These are phyloP conservation scores for Taphrina populina DNA, from an alignment of 1,139 yeast species.

Conservation along the genomic window DNA sequence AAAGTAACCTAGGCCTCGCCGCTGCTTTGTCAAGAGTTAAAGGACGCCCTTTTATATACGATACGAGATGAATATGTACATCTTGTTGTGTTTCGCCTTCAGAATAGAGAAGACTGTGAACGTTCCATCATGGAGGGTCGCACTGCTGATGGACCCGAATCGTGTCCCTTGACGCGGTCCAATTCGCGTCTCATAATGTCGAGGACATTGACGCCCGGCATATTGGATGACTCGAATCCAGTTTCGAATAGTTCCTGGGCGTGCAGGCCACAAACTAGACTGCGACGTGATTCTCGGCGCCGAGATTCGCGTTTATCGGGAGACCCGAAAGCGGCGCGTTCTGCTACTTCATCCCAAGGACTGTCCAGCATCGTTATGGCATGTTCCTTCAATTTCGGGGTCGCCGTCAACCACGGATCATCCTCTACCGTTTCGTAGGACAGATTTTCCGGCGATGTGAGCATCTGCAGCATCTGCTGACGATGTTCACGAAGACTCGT, in stretches of 20 bases:
- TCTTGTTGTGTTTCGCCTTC: neutral
- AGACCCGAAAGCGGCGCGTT: conserved; percentile 47
- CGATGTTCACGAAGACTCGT: conserved; percentile 42
- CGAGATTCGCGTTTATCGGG: conserved; percentile 47
- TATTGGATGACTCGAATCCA: conserved; percentile 45
- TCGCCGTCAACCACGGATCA: conserved; percentile 26
- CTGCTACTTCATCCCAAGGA: conserved; percentile 50
- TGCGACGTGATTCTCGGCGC: conserved; percentile 43
- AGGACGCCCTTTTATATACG: no score
- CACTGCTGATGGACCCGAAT: neutral
- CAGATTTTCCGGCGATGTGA: conserved; percentile 45
- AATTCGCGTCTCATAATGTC: conserved; percentile 59
- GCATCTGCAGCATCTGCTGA: conserved; percentile 45
- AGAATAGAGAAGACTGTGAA: conserved; percentile 28
- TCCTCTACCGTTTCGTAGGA: conserved; percentile 14
- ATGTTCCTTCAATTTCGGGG: conserved; percentile 13
- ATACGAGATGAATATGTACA: no score
- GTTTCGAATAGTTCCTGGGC: conserved; percentile 36
- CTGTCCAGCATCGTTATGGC: conserved; percentile 54
- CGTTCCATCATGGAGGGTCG: conserved; percentile 29
- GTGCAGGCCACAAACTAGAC: conserved; percentile 37
- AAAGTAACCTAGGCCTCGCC: no score
- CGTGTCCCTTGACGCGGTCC: conserved; percentile 41
- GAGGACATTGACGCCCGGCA: conserved; percentile 59
- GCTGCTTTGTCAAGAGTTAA: no score